Conservation (phyloP, 441 rosid species). For the Daphne laureola region DNA sequence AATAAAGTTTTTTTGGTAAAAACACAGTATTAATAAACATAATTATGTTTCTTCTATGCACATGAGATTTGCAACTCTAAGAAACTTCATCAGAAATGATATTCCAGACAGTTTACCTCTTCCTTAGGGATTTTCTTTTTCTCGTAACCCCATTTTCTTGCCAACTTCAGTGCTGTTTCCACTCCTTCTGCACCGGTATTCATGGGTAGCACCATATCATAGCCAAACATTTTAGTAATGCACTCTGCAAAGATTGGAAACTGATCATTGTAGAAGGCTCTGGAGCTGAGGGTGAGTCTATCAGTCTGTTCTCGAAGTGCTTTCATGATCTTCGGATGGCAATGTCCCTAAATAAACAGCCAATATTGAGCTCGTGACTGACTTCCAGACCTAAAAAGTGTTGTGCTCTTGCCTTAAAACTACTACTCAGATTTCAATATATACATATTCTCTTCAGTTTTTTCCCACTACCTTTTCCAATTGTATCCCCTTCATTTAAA, state of each 20-base stretch:
- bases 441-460: too few species aligned
- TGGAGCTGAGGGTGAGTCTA: slow-evolving; percentile 75
- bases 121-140: slow-evolving; percentile 70
- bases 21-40: too few species aligned
- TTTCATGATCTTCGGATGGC: slow-evolving; percentile 87
- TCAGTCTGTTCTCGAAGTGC: slow-evolving; percentile 77
- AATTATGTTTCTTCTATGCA: too few species aligned
- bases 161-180: slow-evolving; percentile 84
- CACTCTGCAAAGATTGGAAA: slow-evolving; percentile 81
- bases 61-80: too few species aligned
- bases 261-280: slow-evolving; percentile 81
- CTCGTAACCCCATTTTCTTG: slow-evolving; percentile 93
- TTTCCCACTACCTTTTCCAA: too few species aligned
- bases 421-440: too few species aligned
- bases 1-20: too few species aligned
- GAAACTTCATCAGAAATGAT: too few species aligned
- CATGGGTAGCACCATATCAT: slow-evolving; percentile 97
- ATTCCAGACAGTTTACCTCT: slow-evolving; percentile 35
- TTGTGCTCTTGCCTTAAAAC: background rate
- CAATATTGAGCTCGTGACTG: background rate
- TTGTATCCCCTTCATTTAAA: too few species aligned
- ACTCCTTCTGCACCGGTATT: slow-evolving; percentile 99
- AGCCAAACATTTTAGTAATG: slow-evolving; percentile 70
- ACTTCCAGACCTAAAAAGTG: background rate
- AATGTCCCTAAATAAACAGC: slow-evolving; percentile 61